phyloP scores from a whole-genome alignment of 2,329 filamentous ascomycete species.

The Fusarium guadeloupense region DNA sequence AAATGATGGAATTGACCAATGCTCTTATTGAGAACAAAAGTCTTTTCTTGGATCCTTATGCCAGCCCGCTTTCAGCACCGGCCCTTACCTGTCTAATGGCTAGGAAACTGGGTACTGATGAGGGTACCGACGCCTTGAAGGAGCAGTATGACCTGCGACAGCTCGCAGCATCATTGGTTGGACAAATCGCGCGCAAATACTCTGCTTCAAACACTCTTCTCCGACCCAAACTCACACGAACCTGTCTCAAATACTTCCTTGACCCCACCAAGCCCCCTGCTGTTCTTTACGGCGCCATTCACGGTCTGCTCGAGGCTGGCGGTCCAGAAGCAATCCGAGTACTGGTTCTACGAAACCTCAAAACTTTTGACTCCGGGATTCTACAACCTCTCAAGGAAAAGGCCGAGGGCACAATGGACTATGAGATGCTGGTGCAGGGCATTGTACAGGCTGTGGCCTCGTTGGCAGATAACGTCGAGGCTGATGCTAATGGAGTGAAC shows the following conservation, averaged over 20 bases:
- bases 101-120: conserved; percentile 75
- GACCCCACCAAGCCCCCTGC: conserved; percentile 84
- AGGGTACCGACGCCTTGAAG: conserved; percentile 60
- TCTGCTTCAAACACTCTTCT: conserved; percentile 81
- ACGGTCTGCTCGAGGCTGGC: conserved; percentile 80
- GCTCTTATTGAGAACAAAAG: conserved; percentile 85
- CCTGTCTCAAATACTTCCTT: conserved; percentile 90
- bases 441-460: conserved; percentile 63
- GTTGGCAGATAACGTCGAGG: conserved; percentile 49
- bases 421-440: conserved; percentile 65
- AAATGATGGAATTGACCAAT: conserved; percentile 90
- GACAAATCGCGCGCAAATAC: conserved; percentile 82
- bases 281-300: conserved; percentile 88
- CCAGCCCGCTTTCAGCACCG: conserved; percentile 77
- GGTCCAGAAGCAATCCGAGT: conserved; percentile 68
- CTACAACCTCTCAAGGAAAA: conserved; percentile 63
- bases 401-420: conserved; percentile 60
- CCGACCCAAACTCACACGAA: conserved; percentile 88
- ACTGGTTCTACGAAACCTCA: conserved; percentile 65
- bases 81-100: conserved; percentile 88
- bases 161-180: conserved; percentile 82
- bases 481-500: conserved; percentile 53
- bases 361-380: conserved; percentile 62
- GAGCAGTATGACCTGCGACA: conserved; percentile 85
- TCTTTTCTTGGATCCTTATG: conserved; percentile 74